Evolutionary conservation across 2,329 filamentous ascomycete species (phyloP), one percentile per base, ranked within the genome.

Genomic region (Calonectria pseudoturangicola): DNA sequence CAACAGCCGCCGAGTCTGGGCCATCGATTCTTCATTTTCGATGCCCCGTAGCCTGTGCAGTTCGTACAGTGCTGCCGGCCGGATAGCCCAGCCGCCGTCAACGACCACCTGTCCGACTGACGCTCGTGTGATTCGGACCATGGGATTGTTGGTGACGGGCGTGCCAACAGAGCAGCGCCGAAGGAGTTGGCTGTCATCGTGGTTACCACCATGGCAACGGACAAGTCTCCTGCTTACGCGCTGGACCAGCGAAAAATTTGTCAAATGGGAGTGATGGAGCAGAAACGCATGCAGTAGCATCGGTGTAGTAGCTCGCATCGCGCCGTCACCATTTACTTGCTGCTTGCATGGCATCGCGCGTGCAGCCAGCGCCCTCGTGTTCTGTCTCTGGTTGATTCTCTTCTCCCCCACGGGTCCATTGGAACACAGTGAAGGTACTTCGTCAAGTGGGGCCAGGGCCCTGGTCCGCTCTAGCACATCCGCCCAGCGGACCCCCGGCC

Each of bases 401-500:
- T 36, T 39, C 27, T 50, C 63, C 68, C 73, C 66, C 67, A 70
- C 50, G 50, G 41, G 58, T 51, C 72, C 63, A 70, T 68, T 68
- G 66, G 56, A 28, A 56, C 39, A 45, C 45, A 18, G 54, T 45
- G 27, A 47, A 21, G 58, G 58, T 47, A 63, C 39, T 33, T 63
- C 18, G 39, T 43, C 25, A 47, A 16, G 25, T 21, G 58, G 25
- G 33, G 25, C 30, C 12, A 36, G 54, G 16, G 54, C 62, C 67
- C 45, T 64, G 65, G 58, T 70, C 41, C 36, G 43, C n/a, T 60
- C 73, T 79, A 75, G 73, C 74, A 74, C 77, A 72, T 56, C 74
- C 73, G 73, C 70, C 41, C 48, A 50, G 74, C 68, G 68, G 73
- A 76, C 79, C 81, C 81, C 77, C 75, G 76, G 80, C 75, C 63